Evolutionary conservation across 805 yeast genomes (phyloP).

Genomic region (Saccharomycopsis selenospora): DNA sequence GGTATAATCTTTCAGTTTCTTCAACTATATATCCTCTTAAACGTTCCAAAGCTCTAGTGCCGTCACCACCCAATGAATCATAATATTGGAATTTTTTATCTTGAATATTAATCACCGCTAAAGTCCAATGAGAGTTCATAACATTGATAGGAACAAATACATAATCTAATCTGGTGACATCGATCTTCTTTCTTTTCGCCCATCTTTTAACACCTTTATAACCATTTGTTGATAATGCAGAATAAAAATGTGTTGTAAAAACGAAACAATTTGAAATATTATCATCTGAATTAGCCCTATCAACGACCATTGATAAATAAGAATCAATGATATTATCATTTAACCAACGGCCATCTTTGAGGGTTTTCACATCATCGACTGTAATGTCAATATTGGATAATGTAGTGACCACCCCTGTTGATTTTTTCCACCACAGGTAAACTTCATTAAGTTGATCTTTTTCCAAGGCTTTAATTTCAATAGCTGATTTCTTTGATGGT

Average conservation of each 20-base stretch:
- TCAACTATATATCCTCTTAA: conserved; percentile 56
- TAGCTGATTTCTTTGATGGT: background rate
- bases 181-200: conserved; percentile 70
- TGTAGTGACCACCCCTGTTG: conserved; percentile 23
- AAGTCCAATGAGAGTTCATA: conserved; percentile 84
- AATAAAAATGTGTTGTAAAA: conserved; percentile 84
- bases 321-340: conserved; percentile 88
- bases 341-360: conserved; percentile 71
- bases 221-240: conserved; percentile 65
- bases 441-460: conserved; percentile 6
- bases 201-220: conserved; percentile 76
- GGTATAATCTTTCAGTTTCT: conserved; percentile 53
- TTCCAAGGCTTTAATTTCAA: conserved; percentile 4
- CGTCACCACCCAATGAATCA: conserved; percentile 56
- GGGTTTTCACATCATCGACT: conserved; percentile 61
- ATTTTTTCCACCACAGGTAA: conserved; percentile 8
- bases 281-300: conserved; percentile 31
- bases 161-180: conserved; percentile 54
- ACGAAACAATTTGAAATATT: conserved; percentile 43
- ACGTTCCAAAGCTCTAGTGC: conserved; percentile 34
- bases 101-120: conserved; percentile 66
- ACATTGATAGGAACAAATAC: conserved; percentile 83
- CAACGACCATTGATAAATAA: conserved; percentile 52
- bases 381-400: conserved; percentile 49
- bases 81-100: conserved; percentile 55